A percentile compares a stretch with the other conserved stretches of the same genome.
phyloP scores from a whole-genome alignment of 1,139 yeast genomes.

The Torulaspora pretoriensis region DNA sequence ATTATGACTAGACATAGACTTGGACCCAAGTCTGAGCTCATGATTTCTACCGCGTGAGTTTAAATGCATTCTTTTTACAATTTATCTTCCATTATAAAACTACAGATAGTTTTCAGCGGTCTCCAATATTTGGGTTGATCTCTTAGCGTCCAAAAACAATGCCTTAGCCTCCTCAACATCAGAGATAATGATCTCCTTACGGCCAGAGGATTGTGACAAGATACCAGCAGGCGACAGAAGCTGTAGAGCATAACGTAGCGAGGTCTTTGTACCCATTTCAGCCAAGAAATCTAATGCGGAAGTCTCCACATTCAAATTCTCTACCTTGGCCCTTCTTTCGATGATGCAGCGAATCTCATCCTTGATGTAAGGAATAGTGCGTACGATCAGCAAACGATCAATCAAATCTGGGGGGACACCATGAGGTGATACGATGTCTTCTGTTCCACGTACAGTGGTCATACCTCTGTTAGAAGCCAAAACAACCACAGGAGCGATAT shows the following conservation, averaged over 20 bases:
- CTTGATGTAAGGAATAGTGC: conserved; percentile 79
- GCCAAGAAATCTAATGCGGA: conserved; percentile 75
- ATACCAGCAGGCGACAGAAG: conserved; percentile 87
- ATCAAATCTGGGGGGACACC: conserved; percentile 95
- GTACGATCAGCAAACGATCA: conserved; percentile 84
- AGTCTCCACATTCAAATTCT: conserved; percentile 56
- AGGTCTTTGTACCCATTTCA: conserved; percentile 63
- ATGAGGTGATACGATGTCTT: conserved; percentile 84
- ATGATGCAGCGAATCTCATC: conserved; percentile 82
- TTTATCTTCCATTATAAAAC: conserved; percentile 2
- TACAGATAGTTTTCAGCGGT: conserved; percentile 31
- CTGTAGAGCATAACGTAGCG: conserved; percentile 88
- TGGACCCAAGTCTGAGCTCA: too few relatives aligned
- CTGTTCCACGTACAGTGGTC: conserved; percentile 89
- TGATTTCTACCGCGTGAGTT: background rate
- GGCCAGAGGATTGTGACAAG: conserved; percentile 67
- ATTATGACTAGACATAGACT: background rate
- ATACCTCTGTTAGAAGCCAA: conserved; percentile 93
- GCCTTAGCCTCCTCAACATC: conserved; percentile 86
- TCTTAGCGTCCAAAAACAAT: conserved; percentile 81
- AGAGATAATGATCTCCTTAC: conserved; percentile 59
- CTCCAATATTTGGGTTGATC: conserved; percentile 77
- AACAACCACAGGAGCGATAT: conserved; percentile 91
- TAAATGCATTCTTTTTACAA: background rate
- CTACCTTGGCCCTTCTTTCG: conserved; percentile 74